A percentile compares a stretch with the other conserved stretches of the same genome.
These are phyloP conservation scores for Prunus fruticosa DNA, from an alignment of 306 rosid species.

Conservation along the genomic window DNA sequence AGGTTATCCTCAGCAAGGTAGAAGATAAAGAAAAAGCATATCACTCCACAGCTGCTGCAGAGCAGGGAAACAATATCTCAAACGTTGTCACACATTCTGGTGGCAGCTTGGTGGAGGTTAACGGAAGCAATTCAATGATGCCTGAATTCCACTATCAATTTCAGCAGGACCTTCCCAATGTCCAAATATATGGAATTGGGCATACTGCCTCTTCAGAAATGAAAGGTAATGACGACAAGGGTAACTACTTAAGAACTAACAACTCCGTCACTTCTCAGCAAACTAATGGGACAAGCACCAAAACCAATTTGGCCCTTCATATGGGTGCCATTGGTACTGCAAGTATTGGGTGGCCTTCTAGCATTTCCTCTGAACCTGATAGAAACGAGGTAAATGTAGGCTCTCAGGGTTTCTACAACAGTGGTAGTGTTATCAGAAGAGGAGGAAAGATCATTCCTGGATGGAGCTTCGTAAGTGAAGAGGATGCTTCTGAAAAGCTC, in stretches of 20 bases:
- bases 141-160: constrained; percentile 25
- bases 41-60: background rate
- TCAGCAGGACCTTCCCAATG: constrained; percentile 22
- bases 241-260: background rate
- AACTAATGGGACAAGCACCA: constrained; percentile 4
- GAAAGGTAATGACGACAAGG: constrained; percentile 3
- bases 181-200: constrained; percentile 19
- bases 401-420: constrained; percentile 18
- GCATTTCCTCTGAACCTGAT: constrained; percentile 16
- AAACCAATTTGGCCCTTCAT: constrained; percentile 16
- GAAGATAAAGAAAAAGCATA: constrained; percentile 21
- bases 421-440: constrained; percentile 21
- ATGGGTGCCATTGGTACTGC: too few species aligned
- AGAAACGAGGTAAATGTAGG: constrained; percentile 15
- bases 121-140: constrained; percentile 18
- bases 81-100: constrained; percentile 2
- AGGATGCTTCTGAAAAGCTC: constrained; percentile 34
- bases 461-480: constrained; percentile 34
- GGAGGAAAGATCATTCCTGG: constrained; percentile 35
- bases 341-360: constrained; percentile 25
- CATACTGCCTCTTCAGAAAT: too few species aligned
- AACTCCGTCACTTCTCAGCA: constrained; percentile 13
- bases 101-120: constrained; percentile 13
- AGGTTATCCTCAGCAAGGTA: constrained; percentile 33
- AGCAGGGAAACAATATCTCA: constrained; percentile 21